Evolutionary conservation across 331 rosid species (phyloP).

Genomic region (Pyrus hybrid): DNA sequence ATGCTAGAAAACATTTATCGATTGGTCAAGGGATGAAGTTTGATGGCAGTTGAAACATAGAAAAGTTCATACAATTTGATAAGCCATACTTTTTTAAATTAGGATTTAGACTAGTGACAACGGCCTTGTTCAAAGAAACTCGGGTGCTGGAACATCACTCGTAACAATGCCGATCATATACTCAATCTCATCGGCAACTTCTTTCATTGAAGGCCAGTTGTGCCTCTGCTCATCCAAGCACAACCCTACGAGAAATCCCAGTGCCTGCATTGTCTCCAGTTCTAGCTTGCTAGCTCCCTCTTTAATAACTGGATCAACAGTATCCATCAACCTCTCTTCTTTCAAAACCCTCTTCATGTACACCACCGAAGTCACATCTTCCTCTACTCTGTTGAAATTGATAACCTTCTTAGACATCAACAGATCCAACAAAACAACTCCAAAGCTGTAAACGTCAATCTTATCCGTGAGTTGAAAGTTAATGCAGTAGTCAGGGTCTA

Average conservation of each 20-base stretch:
- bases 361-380: conserved; percentile 14
- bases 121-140: background rate
- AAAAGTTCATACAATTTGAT: background rate
- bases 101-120: background rate
- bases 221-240: conserved; percentile 18
- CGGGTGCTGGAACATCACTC: background rate
- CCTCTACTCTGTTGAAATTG: conserved; percentile 9
- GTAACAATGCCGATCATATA: background rate
- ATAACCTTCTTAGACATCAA: conserved; percentile 12
- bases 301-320: background rate
- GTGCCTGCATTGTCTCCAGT: background rate
- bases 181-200: conserved; percentile 14
- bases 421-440: conserved; percentile 11
- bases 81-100: background rate
- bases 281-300: background rate
- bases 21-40: no score
- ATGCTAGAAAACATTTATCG: no score
- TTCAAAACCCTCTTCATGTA: conserved; percentile 2
- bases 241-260: conserved; percentile 3
- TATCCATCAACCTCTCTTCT: conserved; percentile 14
- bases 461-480: conserved; percentile 19
- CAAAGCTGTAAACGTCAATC: conserved; percentile 21
- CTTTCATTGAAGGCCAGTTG: conserved; percentile 16
- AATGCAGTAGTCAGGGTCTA: conserved; percentile 11
- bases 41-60: background rate